phyloP scores from a whole-genome alignment of 768 basidiomycete species.

The Fomitopsis serialis region DNA sequence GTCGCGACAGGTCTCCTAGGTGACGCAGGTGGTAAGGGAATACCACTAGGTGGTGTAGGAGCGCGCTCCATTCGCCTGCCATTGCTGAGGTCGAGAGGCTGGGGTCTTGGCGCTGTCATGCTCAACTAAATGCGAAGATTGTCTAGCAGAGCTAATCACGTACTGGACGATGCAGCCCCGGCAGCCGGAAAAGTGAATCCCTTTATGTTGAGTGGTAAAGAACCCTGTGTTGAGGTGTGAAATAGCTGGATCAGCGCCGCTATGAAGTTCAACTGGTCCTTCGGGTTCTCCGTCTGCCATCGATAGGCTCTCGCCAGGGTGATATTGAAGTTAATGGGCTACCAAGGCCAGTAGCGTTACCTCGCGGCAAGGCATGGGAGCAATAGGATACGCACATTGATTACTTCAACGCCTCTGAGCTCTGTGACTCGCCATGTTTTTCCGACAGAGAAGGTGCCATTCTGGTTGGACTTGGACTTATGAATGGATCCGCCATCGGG shows the following conservation, averaged over 20 bases:
- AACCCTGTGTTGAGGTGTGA: constrained; percentile 29
- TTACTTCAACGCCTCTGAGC: constrained; percentile 72
- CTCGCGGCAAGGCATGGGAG: constrained; percentile 6
- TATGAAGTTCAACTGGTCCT: constrained; percentile 73
- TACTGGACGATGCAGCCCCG: constrained; percentile 22
- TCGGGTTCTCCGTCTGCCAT: constrained; percentile 78
- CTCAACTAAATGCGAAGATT: background rate
- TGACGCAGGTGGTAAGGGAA: constrained; percentile 16
- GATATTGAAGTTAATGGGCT: constrained; percentile 71
- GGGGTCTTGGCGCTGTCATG: constrained; percentile 8
- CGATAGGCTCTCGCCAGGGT: constrained; percentile 85
- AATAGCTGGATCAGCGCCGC: constrained; percentile 60
- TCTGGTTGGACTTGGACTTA: constrained; percentile 95
- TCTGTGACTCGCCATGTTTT: constrained; percentile 93
- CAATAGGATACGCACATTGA: constrained; percentile 46
- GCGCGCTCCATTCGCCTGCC: constrained; percentile 22
- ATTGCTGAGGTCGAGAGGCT: constrained; percentile 8
- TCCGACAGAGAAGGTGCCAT: constrained; percentile 92
- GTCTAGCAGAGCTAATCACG: constrained; percentile 3
- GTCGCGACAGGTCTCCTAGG: constrained; percentile 16
- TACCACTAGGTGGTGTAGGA: constrained; percentile 21
- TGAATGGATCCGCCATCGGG: constrained; percentile 73
- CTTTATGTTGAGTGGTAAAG: constrained; percentile 47
- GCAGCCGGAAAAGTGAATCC: constrained; percentile 45
- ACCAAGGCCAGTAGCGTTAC: constrained; percentile 7